Conservation (phyloP, 176 grass and related monocot genomes). For the Thinopyrum elongatum region DNA sequence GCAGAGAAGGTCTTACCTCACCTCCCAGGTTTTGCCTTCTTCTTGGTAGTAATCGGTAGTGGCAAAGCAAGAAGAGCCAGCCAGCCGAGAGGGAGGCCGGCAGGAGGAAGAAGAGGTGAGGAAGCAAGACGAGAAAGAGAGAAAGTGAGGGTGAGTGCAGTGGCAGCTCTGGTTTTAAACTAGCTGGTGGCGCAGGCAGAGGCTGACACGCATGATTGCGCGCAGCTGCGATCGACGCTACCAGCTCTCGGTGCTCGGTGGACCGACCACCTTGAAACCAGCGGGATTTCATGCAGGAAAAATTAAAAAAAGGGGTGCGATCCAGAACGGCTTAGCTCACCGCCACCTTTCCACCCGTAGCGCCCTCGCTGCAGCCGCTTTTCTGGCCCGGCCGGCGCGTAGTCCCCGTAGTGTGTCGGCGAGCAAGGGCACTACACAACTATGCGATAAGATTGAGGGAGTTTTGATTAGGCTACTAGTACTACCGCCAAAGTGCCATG, state of each 20-base stretch:
- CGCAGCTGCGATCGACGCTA: not conserved
- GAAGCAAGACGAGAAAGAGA: no score
- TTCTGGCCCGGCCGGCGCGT: not conserved
- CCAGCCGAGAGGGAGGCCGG: not conserved
- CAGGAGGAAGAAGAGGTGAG: not conserved
- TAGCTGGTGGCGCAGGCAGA: not conserved
- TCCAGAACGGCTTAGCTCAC: not conserved
- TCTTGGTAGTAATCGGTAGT: not conserved
- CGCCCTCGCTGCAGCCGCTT: not conserved
- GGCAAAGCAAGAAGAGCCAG: not conserved
- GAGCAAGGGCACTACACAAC: not conserved
- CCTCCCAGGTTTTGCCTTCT: conserved; percentile 3
- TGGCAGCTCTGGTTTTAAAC: not conserved
- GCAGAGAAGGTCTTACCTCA: conserved; percentile 33
- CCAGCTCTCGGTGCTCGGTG: not conserved
- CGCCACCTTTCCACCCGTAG: conserved; percentile 3
- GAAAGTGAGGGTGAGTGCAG: not conserved
- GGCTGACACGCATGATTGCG: not conserved
- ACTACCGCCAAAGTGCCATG: not conserved
- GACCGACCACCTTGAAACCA: not conserved
- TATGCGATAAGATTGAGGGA: not conserved
- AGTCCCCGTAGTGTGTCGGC: not conserved
- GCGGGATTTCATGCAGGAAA: no score
- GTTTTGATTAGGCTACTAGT: not conserved
- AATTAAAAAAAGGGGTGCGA: not conserved